Percentiles rank a stretch among this genome's conserved stretches.
phyloP scores from a whole-genome alignment of 306 rosid species.

The Adenanthera pavonina region DNA sequence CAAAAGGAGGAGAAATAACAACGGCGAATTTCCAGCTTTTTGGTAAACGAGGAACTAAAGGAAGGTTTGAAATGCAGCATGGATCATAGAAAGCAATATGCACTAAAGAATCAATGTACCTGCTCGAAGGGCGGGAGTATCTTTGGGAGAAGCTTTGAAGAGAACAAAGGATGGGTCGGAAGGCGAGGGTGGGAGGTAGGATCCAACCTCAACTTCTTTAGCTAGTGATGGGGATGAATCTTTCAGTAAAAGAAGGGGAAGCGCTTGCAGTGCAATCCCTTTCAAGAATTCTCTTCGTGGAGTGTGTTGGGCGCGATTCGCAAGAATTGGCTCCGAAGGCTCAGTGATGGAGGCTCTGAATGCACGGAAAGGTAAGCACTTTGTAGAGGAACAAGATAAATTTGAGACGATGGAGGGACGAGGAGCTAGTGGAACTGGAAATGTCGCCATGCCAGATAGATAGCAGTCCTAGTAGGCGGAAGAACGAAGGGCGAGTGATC shows the following conservation, averaged over 20 bases:
- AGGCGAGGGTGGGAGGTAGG: conserved; percentile 74
- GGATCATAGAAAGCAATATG: not conserved
- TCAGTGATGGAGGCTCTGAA: conserved; percentile 41
- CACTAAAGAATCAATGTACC: conserved; percentile 47
- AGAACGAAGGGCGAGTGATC: not conserved
- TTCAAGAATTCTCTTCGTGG: conserved; percentile 73
- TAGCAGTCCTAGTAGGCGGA: not conserved
- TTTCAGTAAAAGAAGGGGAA: conserved; percentile 51
- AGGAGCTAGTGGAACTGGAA: conserved; percentile 30
- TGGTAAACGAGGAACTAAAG: not conserved
- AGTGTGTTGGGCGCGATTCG: conserved; percentile 17
- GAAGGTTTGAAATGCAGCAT: not conserved
- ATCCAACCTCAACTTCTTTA: conserved; percentile 78
- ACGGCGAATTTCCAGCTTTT: not conserved
- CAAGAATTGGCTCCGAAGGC: conserved; percentile 25
- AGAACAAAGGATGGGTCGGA: conserved; percentile 86
- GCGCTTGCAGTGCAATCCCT: conserved; percentile 56
- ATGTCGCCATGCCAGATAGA: conserved; percentile 50
- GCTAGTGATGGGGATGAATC: conserved; percentile 53
- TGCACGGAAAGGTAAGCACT: conserved; percentile 28
- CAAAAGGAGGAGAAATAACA: not conserved
- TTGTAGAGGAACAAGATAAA: conserved; percentile 18
- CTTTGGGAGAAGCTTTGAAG: conserved; percentile 81
- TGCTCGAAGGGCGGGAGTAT: conserved; percentile 99
- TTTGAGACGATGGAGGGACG: conserved; percentile 38